phyloP scores from a whole-genome alignment of 371 early-diverging fungal species.

The Mortierella sp. region DNA sequence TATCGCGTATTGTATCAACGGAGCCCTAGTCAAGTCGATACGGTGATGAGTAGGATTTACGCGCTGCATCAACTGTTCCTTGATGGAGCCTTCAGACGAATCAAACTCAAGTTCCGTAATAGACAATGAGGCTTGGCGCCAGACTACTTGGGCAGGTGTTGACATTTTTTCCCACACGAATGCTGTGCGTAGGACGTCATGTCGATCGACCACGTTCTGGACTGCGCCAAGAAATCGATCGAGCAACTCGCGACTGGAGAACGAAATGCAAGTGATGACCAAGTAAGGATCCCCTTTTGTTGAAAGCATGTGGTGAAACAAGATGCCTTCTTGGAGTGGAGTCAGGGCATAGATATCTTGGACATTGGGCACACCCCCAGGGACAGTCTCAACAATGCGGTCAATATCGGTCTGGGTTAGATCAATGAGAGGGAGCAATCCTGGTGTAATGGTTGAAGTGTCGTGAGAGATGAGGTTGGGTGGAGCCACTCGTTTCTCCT shows the following conservation, averaged over 20 bases:
- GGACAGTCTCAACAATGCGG: background rate
- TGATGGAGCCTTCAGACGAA: constrained; percentile 16
- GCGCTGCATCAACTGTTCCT: too few species aligned
- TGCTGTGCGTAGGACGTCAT: constrained; percentile 18
- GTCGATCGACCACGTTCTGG: constrained; percentile 14
- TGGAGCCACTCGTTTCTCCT: background rate
- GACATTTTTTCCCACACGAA: constrained; percentile 12
- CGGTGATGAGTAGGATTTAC: background rate
- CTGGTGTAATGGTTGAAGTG: constrained; percentile 5
- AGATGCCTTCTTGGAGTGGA: constrained; percentile 19
- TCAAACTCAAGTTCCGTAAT: constrained; percentile 4
- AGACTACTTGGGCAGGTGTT: constrained; percentile 15
- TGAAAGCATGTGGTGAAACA: constrained; percentile 22
- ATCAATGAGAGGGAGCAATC: constrained; percentile 15
- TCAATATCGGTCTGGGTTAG: constrained; percentile 16
- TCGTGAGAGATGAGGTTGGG: constrained; percentile 13
- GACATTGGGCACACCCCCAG: constrained; percentile 18
- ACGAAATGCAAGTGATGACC: background rate
- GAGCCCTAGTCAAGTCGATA: constrained; percentile 4
- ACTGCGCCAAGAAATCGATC: constrained; percentile 14
- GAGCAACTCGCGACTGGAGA: constrained; percentile 1
- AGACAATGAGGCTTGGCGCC: too few species aligned
- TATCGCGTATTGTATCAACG: constrained; percentile 1
- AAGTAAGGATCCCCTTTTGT: constrained; percentile 15
- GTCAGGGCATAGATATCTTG: constrained; percentile 25